Evolutionary conservation across 2,329 filamentous ascomycete species (phyloP).

Genomic region (Bipolaris bicolor): DNA sequence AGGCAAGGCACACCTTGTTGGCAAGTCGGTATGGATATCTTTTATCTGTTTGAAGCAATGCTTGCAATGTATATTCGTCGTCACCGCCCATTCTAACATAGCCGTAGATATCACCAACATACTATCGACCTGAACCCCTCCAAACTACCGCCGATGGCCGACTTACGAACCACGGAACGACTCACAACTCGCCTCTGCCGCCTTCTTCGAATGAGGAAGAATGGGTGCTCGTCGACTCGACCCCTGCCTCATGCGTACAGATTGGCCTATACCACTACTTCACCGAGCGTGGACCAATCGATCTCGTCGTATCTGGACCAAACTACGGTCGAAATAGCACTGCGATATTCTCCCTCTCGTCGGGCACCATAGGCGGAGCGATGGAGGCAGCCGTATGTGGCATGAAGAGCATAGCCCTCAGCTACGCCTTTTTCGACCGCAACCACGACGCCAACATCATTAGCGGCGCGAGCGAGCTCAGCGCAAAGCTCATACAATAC

Average conservation of each 20-base stretch:
- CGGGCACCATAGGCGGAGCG: slow-evolving; percentile 58
- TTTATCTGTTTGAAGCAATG: background rate
- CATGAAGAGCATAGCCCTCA: slow-evolving; percentile 74
- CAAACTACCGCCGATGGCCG: slow-evolving; percentile 47
- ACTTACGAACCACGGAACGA: slow-evolving; percentile 48
- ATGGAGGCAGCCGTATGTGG: slow-evolving; percentile 58
- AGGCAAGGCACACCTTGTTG: slow-evolving; percentile 95
- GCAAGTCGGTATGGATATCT: slow-evolving; percentile 64
- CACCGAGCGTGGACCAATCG: slow-evolving; percentile 51
- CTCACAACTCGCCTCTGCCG: slow-evolving; percentile 42
- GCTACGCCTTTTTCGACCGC: slow-evolving; percentile 85
- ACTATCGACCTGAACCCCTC: slow-evolving; percentile 74
- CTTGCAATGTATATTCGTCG: background rate
- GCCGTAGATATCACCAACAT: slow-evolving; percentile 69
- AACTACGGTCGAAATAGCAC: slow-evolving; percentile 60
- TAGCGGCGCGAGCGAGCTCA: slow-evolving; percentile 73
- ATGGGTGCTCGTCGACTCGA: slow-evolving; percentile 59
- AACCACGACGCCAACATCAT: slow-evolving; percentile 86
- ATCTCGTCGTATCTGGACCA: slow-evolving; percentile 57
- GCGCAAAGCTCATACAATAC: slow-evolving; percentile 78
- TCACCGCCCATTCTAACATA: background rate
- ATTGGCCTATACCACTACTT: slow-evolving; percentile 58
- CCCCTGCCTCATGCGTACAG: slow-evolving; percentile 58
- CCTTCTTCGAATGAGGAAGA: slow-evolving; percentile 48
- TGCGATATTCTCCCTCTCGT: slow-evolving; percentile 57